Percentiles rank a stretch among this genome's conserved stretches.
Conservation (phyloP, 148 eudicot species). For the Diospyros kaki region DNA sequence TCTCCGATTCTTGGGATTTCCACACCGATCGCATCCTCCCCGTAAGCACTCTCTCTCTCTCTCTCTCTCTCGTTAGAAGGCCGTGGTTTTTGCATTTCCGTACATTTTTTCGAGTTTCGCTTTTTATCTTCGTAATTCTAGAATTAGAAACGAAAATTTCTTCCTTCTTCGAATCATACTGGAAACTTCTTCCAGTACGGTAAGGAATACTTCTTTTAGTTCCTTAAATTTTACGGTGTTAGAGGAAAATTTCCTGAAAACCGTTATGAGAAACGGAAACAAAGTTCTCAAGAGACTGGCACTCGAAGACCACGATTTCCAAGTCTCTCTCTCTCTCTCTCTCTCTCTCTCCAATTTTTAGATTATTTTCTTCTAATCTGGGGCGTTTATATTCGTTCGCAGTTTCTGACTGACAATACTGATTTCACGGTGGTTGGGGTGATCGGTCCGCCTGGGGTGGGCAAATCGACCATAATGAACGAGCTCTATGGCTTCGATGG, state of each 20-base stretch:
- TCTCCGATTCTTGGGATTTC: slow-evolving; percentile 83
- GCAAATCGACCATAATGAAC: slow-evolving; percentile 85
- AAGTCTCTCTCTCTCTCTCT: not conserved
- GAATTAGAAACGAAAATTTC: too few relatives aligned
- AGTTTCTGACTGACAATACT: slow-evolving; percentile 92
- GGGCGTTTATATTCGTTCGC: slow-evolving; percentile 16
- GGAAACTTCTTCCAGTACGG: too few relatives aligned
- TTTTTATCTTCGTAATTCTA: too few relatives aligned
- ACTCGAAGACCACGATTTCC: too few relatives aligned
- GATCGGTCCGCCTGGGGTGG: slow-evolving; percentile 82
- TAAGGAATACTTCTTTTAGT: too few relatives aligned
- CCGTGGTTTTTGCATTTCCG: too few relatives aligned
- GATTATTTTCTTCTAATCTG: not conserved
- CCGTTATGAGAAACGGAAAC: too few relatives aligned
- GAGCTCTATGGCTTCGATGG: slow-evolving; percentile 85
- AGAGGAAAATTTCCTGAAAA: too few relatives aligned
- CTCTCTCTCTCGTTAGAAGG: not conserved
- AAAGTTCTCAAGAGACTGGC: too few relatives aligned
- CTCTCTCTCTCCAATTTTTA: not conserved
- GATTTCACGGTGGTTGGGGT: slow-evolving; percentile 92
- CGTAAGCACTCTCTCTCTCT: slow-evolving; percentile 20
- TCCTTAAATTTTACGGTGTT: too few relatives aligned
- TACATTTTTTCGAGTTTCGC: too few relatives aligned
- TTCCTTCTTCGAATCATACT: too few relatives aligned
- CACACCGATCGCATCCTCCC: slow-evolving; percentile 66